Conservation (phyloP, 345 rosid genomes). For the Capsella bursapastoris region DNA sequence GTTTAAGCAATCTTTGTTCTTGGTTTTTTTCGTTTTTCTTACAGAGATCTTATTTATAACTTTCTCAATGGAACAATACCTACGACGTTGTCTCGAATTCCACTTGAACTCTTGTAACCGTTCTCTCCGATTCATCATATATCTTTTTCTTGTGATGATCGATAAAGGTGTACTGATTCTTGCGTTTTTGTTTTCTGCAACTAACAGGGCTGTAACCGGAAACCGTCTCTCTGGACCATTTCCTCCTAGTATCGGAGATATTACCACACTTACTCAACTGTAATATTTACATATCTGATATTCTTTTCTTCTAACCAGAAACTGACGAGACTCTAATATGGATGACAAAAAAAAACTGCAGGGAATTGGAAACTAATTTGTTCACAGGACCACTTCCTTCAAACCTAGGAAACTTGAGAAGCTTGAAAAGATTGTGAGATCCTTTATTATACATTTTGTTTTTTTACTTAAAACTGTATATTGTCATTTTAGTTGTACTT, state of each 20-base stretch:
- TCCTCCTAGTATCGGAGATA: slow-evolving; percentile 63
- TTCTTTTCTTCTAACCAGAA: slow-evolving; percentile 8
- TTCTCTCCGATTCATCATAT: not conserved
- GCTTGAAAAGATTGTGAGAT: slow-evolving; percentile 61
- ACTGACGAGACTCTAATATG: slow-evolving; percentile 6
- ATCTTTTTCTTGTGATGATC: not conserved
- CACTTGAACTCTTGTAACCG: slow-evolving; percentile 60
- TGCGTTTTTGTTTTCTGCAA: not conserved
- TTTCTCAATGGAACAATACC: slow-evolving; percentile 76
- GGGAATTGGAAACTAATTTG: slow-evolving; percentile 66
- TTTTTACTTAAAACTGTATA: too few relatives aligned
- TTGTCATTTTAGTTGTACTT: not conserved
- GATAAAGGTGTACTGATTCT: slow-evolving; percentile 17
- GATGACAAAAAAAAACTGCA: slow-evolving; percentile 22
- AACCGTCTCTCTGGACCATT: slow-evolving; percentile 72
- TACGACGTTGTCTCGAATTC: slow-evolving; percentile 55
- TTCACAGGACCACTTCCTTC: slow-evolving; percentile 67
- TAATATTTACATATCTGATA: slow-evolving; percentile 47
- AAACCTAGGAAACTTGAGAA: slow-evolving; percentile 64
- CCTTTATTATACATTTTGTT: not conserved
- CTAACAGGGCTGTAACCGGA: slow-evolving; percentile 58
- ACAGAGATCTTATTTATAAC: slow-evolving; percentile 74
- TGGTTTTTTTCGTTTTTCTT: not conserved
- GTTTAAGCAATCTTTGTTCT: slow-evolving; percentile 13
- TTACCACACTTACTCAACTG: slow-evolving; percentile 61